phyloP scores from a whole-genome alignment of 2,329 filamentous ascomycete genomes.

The Grosmannia penicillata region DNA sequence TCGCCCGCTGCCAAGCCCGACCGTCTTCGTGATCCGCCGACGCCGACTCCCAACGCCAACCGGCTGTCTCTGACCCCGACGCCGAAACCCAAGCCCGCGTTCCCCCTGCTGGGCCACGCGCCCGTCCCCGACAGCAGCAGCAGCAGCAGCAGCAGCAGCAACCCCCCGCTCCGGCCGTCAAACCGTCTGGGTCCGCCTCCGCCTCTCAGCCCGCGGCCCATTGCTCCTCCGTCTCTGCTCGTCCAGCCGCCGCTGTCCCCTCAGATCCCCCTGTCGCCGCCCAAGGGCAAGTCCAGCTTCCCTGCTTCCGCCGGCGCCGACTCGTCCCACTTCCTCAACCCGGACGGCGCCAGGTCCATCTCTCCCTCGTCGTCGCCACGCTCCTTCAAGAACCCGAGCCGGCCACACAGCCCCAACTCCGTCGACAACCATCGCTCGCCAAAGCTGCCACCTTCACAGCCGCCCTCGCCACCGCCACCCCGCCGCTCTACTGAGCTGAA shows the following conservation, averaged over 20 bases:
- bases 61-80: constrained; percentile 19
- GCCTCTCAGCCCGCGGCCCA: constrained; percentile 28
- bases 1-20: constrained; percentile 27
- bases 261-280: constrained; percentile 55
- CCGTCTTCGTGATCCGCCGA: constrained; percentile 20
- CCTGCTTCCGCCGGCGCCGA: constrained; percentile 21
- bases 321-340: constrained; percentile 29
- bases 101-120: background rate
- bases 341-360: constrained; percentile 26
- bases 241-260: constrained; percentile 58
- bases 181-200: constrained; percentile 28
- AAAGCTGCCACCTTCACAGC: constrained; percentile 29
- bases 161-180: constrained; percentile 18
- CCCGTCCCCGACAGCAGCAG: background rate
- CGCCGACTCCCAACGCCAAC: constrained; percentile 16
- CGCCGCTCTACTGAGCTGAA: constrained; percentile 45
- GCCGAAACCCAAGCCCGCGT: constrained; percentile 23
- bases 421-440: constrained; percentile 34
- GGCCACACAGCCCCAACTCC: constrained; percentile 38
- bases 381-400: constrained; percentile 38
- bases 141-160: background rate
- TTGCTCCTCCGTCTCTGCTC: constrained; percentile 47
- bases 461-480: constrained; percentile 49
- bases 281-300: constrained; percentile 28
- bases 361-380: constrained; percentile 28